Conservation (phyloP, 1,284 basidiomycete species). For the Ceratobasidium sp. region DNA sequence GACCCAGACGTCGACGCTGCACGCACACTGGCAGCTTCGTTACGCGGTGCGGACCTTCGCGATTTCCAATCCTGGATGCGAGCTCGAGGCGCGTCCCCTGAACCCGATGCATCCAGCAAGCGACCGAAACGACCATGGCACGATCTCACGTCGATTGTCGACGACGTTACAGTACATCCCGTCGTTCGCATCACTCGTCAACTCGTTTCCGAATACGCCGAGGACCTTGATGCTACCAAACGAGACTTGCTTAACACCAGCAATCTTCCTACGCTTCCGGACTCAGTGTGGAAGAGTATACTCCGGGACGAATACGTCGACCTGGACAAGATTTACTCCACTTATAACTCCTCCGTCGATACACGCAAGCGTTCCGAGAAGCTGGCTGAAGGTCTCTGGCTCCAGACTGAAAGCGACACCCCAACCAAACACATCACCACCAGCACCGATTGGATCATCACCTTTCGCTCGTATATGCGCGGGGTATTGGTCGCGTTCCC, state of each 20-base stretch:
- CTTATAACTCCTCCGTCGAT: background rate
- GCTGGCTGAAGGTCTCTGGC: background rate
- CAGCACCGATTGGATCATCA: background rate
- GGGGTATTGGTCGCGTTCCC: background rate
- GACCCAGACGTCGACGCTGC: too few species aligned
- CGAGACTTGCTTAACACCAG: background rate
- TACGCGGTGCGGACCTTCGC: too few species aligned
- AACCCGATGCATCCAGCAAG: too few species aligned
- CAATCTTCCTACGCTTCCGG: constrained; percentile 24
- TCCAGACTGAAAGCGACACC: background rate
- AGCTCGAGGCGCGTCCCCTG: too few species aligned
- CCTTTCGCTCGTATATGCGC: background rate
- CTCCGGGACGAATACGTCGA: constrained; percentile 31
- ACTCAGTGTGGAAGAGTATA: constrained; percentile 34
- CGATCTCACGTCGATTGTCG: too few species aligned
- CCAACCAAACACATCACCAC: background rate
- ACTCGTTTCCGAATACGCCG: too few species aligned
- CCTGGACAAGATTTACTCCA: constrained; percentile 38
- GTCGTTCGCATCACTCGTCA: too few species aligned
- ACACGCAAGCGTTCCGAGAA: background rate
- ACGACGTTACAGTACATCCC: too few species aligned
- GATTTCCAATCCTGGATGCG: too few species aligned
- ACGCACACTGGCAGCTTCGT: too few species aligned
- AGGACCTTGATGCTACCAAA: too few species aligned
- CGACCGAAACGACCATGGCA: too few species aligned